Percentiles rank a stretch among this genome's conserved stretches.
phyloP scores from a whole-genome alignment of 331 rosid genomes.

The Malus hybrid region DNA sequence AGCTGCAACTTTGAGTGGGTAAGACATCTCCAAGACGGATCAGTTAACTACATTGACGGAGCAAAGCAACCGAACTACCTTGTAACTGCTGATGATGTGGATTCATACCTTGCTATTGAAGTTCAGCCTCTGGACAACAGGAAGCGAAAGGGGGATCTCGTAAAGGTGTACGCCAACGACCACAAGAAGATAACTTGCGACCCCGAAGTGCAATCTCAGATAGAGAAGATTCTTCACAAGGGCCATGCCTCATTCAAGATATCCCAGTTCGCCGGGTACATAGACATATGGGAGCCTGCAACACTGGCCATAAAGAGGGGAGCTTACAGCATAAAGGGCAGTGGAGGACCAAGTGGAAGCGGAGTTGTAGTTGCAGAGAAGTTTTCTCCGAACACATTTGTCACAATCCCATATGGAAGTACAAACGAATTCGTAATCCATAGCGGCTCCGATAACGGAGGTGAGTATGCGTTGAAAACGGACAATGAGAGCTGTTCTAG shows the following conservation, averaged over 20 bases:
- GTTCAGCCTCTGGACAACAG: conserved; percentile 94
- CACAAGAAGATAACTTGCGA: conserved; percentile 73
- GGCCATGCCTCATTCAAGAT: conserved; percentile 76
- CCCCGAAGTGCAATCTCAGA: conserved; percentile 61
- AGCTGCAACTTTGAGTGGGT: conserved; percentile 65
- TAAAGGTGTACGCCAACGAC: conserved; percentile 77
- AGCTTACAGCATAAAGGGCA: conserved; percentile 81
- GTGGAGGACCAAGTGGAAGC: conserved; percentile 38
- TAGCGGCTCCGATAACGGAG: conserved; percentile 9
- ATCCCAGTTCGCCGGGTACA: conserved; percentile 46
- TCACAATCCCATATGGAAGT: conserved; percentile 66
- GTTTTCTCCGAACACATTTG: conserved; percentile 48
- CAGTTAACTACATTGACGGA: conserved; percentile 88
- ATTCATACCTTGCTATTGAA: conserved; percentile 81
- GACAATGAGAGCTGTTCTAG: conserved; percentile 47
- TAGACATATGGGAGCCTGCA: conserved; percentile 79
- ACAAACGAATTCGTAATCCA: conserved; percentile 43
- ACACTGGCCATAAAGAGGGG: conserved; percentile 78
- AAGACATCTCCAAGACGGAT: conserved; percentile 89
- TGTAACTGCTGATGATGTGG: conserved; percentile 89
- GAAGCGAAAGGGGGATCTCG: conserved; percentile 96
- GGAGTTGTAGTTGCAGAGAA: conserved; percentile 53
- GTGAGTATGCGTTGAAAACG: conserved; percentile 52
- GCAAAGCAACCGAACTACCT: conserved; percentile 95
- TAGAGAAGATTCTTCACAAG: conserved; percentile 58